phyloP scores from a whole-genome alignment of 2,329 filamentous ascomycete species.

The Aspergillus viridinutans region DNA sequence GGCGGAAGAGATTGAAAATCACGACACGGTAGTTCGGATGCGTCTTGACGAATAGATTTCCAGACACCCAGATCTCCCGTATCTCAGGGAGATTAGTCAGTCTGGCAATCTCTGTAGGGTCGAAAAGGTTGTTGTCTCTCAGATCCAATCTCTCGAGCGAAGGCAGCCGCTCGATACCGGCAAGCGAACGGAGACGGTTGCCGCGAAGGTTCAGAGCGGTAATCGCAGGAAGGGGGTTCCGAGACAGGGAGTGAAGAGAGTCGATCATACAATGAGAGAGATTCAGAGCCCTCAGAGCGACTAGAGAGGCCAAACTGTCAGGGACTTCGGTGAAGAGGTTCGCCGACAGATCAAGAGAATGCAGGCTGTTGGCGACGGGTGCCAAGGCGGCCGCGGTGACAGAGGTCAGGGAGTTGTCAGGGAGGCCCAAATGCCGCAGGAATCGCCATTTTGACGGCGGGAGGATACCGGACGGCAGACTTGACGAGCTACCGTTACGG shows the following conservation, averaged over 20 bases:
- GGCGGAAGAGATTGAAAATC: slow-evolving; percentile 94
- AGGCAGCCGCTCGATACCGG: slow-evolving; percentile 81
- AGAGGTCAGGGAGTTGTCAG: slow-evolving; percentile 84
- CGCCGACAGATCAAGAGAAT: slow-evolving; percentile 85
- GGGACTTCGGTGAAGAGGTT: slow-evolving; percentile 95
- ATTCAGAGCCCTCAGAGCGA: slow-evolving; percentile 85
- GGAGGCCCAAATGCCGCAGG: slow-evolving; percentile 81
- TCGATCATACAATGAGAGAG: slow-evolving; percentile 98
- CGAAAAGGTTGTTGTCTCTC: slow-evolving; percentile 83
- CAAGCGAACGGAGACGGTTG: slow-evolving; percentile 81
- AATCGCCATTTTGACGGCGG: slow-evolving; percentile 93
- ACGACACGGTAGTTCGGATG: slow-evolving; percentile 80
- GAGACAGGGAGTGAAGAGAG: slow-evolving; percentile 78
- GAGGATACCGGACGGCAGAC: slow-evolving; percentile 67
- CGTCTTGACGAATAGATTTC: slow-evolving; percentile 86
- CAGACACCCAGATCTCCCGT: slow-evolving; percentile 84
- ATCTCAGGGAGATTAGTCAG: slow-evolving; percentile 89
- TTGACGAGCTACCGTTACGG: slow-evolving; percentile 66
- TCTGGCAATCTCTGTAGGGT: slow-evolving; percentile 84
- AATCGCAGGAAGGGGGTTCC: slow-evolving; percentile 82
- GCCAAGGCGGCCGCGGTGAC: slow-evolving; percentile 71
- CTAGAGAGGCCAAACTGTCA: slow-evolving; percentile 80
- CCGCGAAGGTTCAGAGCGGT: slow-evolving; percentile 86
- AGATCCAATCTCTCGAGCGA: slow-evolving; percentile 88
- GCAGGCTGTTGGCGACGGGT: slow-evolving; percentile 80